Base-by-base conservation (phyloP, 768 basidiomycete genomes). In the Holtermanniella nyarrowii region DNA sequence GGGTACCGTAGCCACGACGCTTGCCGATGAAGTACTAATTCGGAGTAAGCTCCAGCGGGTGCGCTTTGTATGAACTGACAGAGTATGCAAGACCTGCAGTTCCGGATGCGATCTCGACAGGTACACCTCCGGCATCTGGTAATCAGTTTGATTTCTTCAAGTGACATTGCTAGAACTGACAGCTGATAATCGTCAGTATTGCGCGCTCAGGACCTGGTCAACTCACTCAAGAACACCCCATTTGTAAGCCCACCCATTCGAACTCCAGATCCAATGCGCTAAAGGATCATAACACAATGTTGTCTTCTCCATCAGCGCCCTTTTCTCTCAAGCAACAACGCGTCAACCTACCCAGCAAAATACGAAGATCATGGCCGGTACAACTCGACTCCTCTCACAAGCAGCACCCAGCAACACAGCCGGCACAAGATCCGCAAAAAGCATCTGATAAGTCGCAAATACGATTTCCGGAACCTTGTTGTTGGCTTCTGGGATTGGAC, bases 241-340 rank as follows among this genome's bases (percentile, higher is more conserved):
- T 26, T 80, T 66, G 72, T 76, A 82, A 0, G 85, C 83, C 90
- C 81, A 82, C 11, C 82, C 80, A 26, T 84, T 79, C 27, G 78
- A 57, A 63, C 88, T 89, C 93, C 93, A 97, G 3, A 89, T 86
- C 90, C 91, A 95, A 73, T 86, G 88, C 0, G 88, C 93, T 51
- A 97, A 82, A 1, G 90, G 89, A 64, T 93, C 85, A 72, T 96
- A 96, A 14, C 90, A 88, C 52, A 89, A 63, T 0, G 75, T 76
- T 3, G 86, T 86, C 47, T 48, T 13, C 7, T 7, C 22, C 24
- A 31, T 13, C 43, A 52, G 44, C 4, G 3, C 4, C 3, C 5
- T n/a, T 5, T 13, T 2, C 23, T 23, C 16, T 18, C 26, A 11
- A 5, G 5, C 27, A 12, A 27, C 11, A 12, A n/a, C n/a, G n/a